A percentile compares a stretch with the other conserved stretches of the same genome.
Conservation (phyloP, 225 moss, liverwort and hornwort genomes). For the Ulota crispa region DNA sequence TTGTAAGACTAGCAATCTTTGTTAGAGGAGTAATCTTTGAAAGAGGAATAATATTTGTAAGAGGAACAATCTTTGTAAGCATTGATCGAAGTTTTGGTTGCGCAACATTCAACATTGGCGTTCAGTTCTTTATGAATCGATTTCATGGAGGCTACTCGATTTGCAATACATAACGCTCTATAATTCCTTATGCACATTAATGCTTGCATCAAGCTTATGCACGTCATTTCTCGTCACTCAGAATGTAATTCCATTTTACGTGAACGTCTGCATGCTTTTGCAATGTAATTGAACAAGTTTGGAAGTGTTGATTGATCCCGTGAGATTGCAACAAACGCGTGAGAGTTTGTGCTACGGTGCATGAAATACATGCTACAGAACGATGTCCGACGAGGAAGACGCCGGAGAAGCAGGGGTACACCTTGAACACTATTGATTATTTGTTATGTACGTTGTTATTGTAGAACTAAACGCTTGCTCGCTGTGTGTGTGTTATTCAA, state of each 20-base stretch:
- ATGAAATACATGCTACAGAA: background rate
- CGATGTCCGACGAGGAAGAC: conserved; percentile 38
- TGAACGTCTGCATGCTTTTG: background rate
- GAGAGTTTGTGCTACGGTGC: background rate
- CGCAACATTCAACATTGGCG: too few relatives aligned
- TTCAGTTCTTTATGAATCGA: background rate
- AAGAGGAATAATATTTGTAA: too few relatives aligned
- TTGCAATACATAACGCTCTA: background rate
- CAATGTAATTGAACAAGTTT: background rate
- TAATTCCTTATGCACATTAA: background rate
- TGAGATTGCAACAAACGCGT: background rate
- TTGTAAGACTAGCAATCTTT: too few relatives aligned
- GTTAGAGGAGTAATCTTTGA: too few relatives aligned
- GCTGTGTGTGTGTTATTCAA: background rate
- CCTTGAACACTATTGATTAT: background rate
- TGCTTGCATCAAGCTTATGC: background rate
- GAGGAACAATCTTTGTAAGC: too few relatives aligned
- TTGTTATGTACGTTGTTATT: background rate
- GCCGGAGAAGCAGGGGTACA: conserved; percentile 29
- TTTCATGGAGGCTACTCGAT: background rate
- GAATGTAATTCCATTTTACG: background rate
- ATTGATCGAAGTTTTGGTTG: too few relatives aligned
- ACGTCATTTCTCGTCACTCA: background rate
- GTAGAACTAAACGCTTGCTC: background rate
- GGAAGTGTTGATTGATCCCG: background rate